Evolutionary conservation across 2,329 filamentous ascomycete genomes (phyloP).

Genomic region (Xylaria sp.): DNA sequence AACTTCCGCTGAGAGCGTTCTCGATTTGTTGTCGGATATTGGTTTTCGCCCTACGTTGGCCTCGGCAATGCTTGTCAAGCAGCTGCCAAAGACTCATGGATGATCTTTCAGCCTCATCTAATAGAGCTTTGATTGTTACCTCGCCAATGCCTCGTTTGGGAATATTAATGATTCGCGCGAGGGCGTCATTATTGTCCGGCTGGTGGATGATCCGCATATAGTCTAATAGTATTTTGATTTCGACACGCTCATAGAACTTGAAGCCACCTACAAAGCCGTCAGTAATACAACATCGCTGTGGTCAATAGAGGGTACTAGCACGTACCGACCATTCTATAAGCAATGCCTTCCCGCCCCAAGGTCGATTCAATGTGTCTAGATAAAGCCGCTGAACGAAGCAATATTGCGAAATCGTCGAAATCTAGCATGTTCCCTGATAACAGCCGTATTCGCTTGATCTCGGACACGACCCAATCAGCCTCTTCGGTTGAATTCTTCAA

Average conservation of each 20-base stretch:
- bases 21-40: constrained; percentile 63
- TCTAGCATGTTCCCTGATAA: constrained; percentile 80
- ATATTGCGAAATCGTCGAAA: constrained; percentile 82
- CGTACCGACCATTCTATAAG: constrained; percentile 89
- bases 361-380: constrained; percentile 88
- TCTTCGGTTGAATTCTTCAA: constrained; percentile 77
- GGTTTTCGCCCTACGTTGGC: constrained; percentile 59
- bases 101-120: constrained; percentile 79
- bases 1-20: constrained; percentile 63
- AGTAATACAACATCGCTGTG: constrained; percentile 12
- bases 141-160: constrained; percentile 86
- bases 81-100: constrained; percentile 80
- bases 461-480: constrained; percentile 87
- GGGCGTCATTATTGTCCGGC: constrained; percentile 86
- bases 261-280: constrained; percentile 65
- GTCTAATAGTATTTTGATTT: constrained; percentile 88
- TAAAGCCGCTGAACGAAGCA: constrained; percentile 85
- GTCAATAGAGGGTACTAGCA: constrained; percentile 29
- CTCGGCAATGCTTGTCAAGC: constrained; percentile 67
- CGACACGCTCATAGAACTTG: constrained; percentile 90
- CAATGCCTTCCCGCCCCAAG: constrained; percentile 81
- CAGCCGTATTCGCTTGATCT: constrained; percentile 76
- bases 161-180: constrained; percentile 85
- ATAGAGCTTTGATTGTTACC: constrained; percentile 75
- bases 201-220: constrained; percentile 89